phyloP scores from a whole-genome alignment of 306 rosid species.

The Delonix regia region DNA sequence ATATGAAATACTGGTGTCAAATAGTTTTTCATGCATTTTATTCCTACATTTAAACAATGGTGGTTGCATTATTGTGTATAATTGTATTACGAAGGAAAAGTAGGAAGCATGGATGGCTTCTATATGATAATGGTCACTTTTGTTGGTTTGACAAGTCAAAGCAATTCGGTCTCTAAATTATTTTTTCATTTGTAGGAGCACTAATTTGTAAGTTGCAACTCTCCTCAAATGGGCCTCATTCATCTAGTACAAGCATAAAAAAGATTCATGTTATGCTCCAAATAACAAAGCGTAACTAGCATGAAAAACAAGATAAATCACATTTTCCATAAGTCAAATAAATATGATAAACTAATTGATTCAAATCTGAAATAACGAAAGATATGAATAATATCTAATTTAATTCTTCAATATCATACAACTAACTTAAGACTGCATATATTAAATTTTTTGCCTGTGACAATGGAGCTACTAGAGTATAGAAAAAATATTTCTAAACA shows the following conservation, averaged over 20 bases:
- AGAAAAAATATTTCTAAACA: too few relatives aligned
- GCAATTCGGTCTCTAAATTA: not conserved
- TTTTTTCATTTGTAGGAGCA: not conserved
- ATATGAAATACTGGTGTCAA: not conserved
- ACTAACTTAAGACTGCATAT: too few relatives aligned
- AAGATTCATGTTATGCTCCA: too few relatives aligned
- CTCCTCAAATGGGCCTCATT: constrained; percentile 47
- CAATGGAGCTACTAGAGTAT: too few relatives aligned
- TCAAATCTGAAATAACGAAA: too few relatives aligned
- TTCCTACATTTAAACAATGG: not conserved
- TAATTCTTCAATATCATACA: too few relatives aligned
- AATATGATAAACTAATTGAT: too few relatives aligned
- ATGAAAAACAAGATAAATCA: too few relatives aligned
- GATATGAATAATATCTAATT: too few relatives aligned
- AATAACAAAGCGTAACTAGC: too few relatives aligned
- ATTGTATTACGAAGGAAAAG: not conserved
- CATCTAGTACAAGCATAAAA: constrained; percentile 31
- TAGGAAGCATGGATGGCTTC: not conserved
- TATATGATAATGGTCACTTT: not conserved
- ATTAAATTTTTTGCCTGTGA: too few relatives aligned
- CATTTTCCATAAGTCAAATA: too few relatives aligned
- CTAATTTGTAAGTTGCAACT: not conserved
- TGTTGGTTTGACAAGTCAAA: not conserved
- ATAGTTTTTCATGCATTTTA: not conserved
- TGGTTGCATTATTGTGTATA: not conserved